phyloP scores from a whole-genome alignment of 2,329 filamentous ascomycete genomes.

The Pseudocercospora ulei region DNA sequence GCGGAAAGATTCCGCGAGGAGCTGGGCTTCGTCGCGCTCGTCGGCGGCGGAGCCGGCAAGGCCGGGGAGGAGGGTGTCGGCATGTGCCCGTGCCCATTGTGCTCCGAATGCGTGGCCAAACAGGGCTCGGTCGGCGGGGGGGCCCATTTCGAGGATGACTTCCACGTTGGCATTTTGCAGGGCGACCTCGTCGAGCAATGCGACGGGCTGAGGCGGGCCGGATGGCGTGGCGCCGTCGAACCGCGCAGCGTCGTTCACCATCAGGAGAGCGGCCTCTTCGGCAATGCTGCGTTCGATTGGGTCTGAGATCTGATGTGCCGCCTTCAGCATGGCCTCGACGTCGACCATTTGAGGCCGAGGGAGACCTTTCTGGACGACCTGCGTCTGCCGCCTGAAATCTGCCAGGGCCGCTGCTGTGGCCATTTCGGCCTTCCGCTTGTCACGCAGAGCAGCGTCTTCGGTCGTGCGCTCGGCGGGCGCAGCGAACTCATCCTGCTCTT shows the following conservation, averaged over 20 bases:
- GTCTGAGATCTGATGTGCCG: conserved; percentile 52
- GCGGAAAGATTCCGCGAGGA: conserved; percentile 64
- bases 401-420: conserved; percentile 55
- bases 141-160: conserved; percentile 58
- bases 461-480: conserved; percentile 46
- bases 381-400: conserved; percentile 74
- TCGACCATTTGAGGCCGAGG: conserved; percentile 69
- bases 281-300: conserved; percentile 61
- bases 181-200: conserved; percentile 58
- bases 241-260: conserved; percentile 69
- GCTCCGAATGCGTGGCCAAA: conserved; percentile 41
- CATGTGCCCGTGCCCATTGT: conserved; percentile 44
- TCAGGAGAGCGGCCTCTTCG: conserved; percentile 64
- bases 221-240: conserved; percentile 61
- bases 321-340: conserved; percentile 55
- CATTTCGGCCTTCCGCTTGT: conserved; percentile 55
- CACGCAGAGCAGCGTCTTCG: conserved; percentile 63
- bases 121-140: conserved; percentile 37
- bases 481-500: conserved; percentile 58
- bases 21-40: conserved; percentile 57
- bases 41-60: conserved; percentile 68
- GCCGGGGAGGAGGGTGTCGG: conserved; percentile 55
- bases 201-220: conserved; percentile 51
- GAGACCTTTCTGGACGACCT: conserved; percentile 77
- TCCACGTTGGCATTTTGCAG: conserved; percentile 67